Conservation (phyloP, 805 yeast species). For the Saccharomycopsis malanga region DNA sequence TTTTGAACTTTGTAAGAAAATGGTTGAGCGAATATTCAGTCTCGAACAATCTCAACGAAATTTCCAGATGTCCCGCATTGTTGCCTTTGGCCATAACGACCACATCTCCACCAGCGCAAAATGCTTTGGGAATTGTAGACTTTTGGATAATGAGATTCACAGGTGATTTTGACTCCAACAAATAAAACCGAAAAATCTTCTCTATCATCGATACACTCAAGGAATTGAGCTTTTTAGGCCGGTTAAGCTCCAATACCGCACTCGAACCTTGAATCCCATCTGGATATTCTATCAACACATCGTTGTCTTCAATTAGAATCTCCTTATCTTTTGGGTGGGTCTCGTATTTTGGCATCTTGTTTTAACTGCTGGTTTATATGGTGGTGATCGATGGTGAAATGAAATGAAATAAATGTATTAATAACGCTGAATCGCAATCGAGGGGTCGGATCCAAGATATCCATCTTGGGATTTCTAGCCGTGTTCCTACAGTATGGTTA, state of each 20-base stretch:
- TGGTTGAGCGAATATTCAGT: slow-evolving; percentile 40
- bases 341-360: no score
- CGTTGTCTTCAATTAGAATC: slow-evolving; percentile 11
- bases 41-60: slow-evolving; percentile 20
- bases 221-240: slow-evolving; percentile 21
- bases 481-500: no score
- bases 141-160: slow-evolving; percentile 24
- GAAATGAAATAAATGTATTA: no score
- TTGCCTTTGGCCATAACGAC: slow-evolving; percentile 56
- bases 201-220: slow-evolving; percentile 17
- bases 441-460: no score
- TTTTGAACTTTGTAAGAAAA: slow-evolving; percentile 54
- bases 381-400: no score
- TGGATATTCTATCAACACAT: slow-evolving; percentile 37
- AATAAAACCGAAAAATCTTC: slow-evolving; percentile 26
- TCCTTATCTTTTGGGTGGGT: not conserved
- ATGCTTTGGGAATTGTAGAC: slow-evolving; percentile 35
- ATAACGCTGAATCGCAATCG: no score
- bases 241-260: slow-evolving; percentile 13
- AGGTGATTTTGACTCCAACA: slow-evolving; percentile 25
- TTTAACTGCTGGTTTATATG: no score
- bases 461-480: no score
- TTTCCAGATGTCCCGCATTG: slow-evolving; percentile 33
- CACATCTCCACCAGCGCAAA: slow-evolving; percentile 84
- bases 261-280: slow-evolving; percentile 36